phyloP scores from a whole-genome alignment of 73 alveolate genomes.

The Tetrahymena thermophila region DNA sequence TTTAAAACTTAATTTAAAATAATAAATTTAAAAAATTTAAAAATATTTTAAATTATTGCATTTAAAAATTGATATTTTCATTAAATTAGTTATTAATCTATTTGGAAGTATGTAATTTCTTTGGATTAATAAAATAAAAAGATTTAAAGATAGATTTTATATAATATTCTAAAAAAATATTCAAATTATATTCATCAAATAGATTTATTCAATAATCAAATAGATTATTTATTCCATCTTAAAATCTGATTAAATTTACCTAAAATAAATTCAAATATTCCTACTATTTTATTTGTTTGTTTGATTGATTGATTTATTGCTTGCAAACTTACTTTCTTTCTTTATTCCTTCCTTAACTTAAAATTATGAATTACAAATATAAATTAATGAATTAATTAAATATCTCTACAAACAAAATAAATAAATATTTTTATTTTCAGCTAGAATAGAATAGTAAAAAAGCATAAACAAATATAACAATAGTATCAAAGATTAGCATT shows the following conservation, averaged over 20 bases:
- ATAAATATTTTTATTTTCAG: background rate
- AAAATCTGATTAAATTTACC: background rate
- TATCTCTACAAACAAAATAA: background rate
- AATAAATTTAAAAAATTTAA: too few species aligned
- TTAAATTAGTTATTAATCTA: too few species aligned
- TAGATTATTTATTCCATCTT: background rate
- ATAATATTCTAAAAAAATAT: background rate
- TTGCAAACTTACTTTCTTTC: too few species aligned
- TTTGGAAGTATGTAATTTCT: too few species aligned
- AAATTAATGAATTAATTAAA: background rate
- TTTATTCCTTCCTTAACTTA: background rate
- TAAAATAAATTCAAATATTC: background rate
- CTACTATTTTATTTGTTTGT: background rate
- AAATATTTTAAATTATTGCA: too few species aligned
- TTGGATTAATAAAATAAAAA: too few species aligned
- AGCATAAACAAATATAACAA: background rate
- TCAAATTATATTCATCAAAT: background rate
- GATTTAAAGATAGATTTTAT: too few species aligned
- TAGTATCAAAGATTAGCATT: background rate
- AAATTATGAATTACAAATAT: background rate
- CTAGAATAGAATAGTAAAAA: background rate
- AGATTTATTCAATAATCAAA: background rate
- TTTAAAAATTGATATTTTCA: too few species aligned
- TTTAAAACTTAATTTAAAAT: too few species aligned
- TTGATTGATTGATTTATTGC: too few species aligned